Evolutionary conservation across 2,329 filamentous ascomycete genomes (phyloP).

Genomic region (Cladosporium sp.): DNA sequence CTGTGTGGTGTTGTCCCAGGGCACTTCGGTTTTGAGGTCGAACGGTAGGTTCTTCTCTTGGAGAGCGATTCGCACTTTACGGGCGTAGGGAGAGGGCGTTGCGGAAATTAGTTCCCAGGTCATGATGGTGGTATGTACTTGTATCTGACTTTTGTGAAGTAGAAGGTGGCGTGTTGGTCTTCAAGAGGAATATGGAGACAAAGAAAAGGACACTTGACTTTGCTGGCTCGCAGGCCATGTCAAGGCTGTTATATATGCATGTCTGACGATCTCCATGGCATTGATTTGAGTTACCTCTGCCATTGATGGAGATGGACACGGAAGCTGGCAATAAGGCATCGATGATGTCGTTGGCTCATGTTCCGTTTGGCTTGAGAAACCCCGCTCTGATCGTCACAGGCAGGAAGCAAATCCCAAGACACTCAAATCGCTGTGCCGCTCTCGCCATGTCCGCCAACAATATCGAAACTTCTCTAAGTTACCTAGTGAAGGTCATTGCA

Average conservation of each 20-base stretch:
- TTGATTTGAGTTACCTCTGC: conserved; percentile 7
- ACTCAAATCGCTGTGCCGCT: neutral
- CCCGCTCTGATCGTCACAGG: conserved; percentile 10
- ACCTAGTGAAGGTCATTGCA: conserved; percentile 32
- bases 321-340: neutral
- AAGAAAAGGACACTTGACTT: neutral
- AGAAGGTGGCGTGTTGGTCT: neutral
- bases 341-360: conserved; percentile 5
- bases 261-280: neutral
- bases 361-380: neutral
- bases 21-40: conserved; percentile 46
- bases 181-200: too few relatives aligned
- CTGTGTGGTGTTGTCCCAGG: conserved; percentile 44
- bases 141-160: neutral
- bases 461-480: conserved; percentile 27
- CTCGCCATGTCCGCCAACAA: neutral
- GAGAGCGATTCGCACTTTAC: conserved; percentile 46
- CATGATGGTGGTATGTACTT: conserved; percentile 9
- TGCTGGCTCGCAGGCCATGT: too few relatives aligned
- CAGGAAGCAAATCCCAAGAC: neutral
- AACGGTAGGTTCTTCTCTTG: conserved; percentile 45
- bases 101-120: conserved; percentile 38
- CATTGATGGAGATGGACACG: neutral
- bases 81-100: conserved; percentile 45
- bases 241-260: neutral